Evolutionary conservation across 108 stramenopile species (phyloP).

Genomic region (Pseudonitzschia multiseries): DNA sequence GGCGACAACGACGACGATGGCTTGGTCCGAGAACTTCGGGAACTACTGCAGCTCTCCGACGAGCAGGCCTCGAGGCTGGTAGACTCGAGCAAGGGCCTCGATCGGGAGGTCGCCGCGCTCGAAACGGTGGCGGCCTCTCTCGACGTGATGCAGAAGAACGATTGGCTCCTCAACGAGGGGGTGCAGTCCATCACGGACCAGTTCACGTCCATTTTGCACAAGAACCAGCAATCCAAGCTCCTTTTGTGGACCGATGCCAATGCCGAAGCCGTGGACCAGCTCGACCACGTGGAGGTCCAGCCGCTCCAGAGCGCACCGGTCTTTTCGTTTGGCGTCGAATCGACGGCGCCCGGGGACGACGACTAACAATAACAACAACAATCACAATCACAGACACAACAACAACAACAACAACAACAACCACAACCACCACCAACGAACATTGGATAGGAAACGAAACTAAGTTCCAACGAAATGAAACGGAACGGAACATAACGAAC

Average conservation of each 20-base stretch:
- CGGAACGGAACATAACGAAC: too few relatives aligned
- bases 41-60: constrained; percentile 55
- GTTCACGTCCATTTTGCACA: constrained; percentile 79
- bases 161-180: constrained; percentile 80
- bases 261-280: constrained; percentile 79
- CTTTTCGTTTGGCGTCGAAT: constrained; percentile 82
- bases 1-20: constrained; percentile 52
- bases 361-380: constrained; percentile 1
- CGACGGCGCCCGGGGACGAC: constrained; percentile 33
- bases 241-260: constrained; percentile 86
- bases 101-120: constrained; percentile 68
- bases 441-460: too few relatives aligned
- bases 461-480: too few relatives aligned
- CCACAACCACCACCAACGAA: too few relatives aligned
- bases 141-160: constrained; percentile 64
- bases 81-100: constrained; percentile 43
- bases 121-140: constrained; percentile 61
- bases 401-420: too few relatives aligned
- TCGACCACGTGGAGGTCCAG: constrained; percentile 72
- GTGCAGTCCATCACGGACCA: constrained; percentile 68
- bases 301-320: constrained; percentile 51
- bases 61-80: constrained; percentile 52
- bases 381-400: too few relatives aligned
- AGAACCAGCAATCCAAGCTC: constrained; percentile 84
- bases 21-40: constrained; percentile 55